Evolutionary conservation across 139 green algal species (phyloP).

Genomic region (Limnomonas spitsbergensis): DNA sequence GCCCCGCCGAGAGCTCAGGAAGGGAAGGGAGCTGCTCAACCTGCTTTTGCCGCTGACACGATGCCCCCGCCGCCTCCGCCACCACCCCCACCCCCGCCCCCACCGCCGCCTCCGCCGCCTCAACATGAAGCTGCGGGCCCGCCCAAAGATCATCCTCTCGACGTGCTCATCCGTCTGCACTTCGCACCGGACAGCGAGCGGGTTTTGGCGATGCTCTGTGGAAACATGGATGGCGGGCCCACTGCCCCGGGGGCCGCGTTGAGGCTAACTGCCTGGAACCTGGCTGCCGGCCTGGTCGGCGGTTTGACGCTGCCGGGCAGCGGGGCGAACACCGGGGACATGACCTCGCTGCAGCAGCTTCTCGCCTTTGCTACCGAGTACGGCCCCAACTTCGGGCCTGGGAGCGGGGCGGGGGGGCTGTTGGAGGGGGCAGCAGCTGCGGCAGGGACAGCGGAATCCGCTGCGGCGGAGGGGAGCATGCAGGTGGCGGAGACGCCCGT

Average conservation of each 20-base stretch:
- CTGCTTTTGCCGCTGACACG: background rate
- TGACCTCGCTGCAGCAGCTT: background rate
- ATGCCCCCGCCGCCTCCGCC: background rate
- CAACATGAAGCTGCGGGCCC: background rate
- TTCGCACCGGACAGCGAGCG: background rate
- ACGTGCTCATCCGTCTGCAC: background rate
- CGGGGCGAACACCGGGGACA: conserved; percentile 2
- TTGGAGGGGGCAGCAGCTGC: too few species aligned
- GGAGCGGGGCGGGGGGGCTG: too few species aligned
- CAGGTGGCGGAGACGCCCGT: too few species aligned
- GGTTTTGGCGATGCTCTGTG: background rate
- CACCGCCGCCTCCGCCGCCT: background rate
- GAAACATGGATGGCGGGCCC: too few species aligned
- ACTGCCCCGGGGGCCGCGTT: too few species aligned
- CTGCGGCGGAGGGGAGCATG: too few species aligned
- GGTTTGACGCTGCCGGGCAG: background rate
- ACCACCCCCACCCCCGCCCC: background rate
- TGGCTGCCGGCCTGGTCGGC: background rate
- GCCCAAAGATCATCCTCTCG: background rate
- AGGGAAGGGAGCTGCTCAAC: too few species aligned
- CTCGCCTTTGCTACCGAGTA: background rate
- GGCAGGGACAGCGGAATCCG: too few species aligned
- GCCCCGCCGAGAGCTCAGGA: too few species aligned
- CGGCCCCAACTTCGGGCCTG: background rate
- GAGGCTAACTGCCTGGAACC: background rate